Percentiles rank a stretch among this genome's conserved stretches.
These are phyloP conservation scores for Russula foetens DNA, from an alignment of 768 basidiomycete genomes.

Conservation along the genomic window DNA sequence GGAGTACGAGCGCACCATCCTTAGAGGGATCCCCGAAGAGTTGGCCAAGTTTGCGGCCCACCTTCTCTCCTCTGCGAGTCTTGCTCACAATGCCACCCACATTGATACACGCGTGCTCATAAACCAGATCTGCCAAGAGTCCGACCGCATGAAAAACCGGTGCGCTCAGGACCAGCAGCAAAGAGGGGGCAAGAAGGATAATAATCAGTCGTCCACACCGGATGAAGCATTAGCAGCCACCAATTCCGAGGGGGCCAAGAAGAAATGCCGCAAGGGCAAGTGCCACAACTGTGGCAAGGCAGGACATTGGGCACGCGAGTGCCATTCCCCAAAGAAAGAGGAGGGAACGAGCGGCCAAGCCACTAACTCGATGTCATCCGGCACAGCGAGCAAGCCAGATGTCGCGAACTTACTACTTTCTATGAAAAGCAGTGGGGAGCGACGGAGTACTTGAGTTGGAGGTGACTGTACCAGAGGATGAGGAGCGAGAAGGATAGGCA, in stretches of 20 bases:
- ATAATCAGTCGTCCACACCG: too few species aligned
- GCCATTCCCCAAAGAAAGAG: neutral
- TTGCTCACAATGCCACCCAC: fast-evolving
- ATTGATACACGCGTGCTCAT: neutral
- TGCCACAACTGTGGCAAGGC: neutral
- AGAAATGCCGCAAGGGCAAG: too few species aligned
- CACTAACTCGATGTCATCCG: too few species aligned
- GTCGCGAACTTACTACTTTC: too few species aligned
- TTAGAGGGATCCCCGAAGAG: neutral
- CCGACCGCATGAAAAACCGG: neutral
- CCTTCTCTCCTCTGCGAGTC: neutral
- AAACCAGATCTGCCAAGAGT: neutral
- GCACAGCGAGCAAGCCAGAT: neutral
- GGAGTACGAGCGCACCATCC: neutral
- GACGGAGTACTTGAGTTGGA: too few species aligned
- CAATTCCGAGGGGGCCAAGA: neutral
- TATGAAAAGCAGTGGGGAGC: too few species aligned
- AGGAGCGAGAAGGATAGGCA: too few species aligned
- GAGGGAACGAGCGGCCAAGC: neutral
- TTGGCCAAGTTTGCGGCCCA: neutral
- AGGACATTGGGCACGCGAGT: neutral
- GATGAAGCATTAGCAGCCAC: neutral
- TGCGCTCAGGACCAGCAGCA: neutral
- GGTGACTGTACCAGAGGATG: too few species aligned
- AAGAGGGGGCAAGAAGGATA: neutral